Evolutionary conservation across 371 early-diverging fungal species (phyloP), one percentile per base, ranked within the genome.

Genomic region (Rhizopus stolonifer): DNA sequence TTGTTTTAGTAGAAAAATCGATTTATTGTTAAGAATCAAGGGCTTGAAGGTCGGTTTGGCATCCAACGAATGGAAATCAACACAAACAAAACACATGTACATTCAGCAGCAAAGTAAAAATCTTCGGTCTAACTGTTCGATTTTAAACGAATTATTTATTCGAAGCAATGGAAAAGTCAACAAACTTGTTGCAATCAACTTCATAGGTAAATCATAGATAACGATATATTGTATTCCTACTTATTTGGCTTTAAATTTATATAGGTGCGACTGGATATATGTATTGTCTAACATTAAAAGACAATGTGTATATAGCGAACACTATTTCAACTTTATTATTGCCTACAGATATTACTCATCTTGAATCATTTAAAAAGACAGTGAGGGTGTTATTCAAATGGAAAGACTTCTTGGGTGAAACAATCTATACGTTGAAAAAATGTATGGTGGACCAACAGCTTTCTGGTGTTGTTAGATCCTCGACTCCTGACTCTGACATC

Each of bases 391-490:
- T 38, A 9, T 38, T 38, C 15, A 38, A 38, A 38, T 38, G 39
- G 39, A 38, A 38, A 38, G 39, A 3, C 39, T 38, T 38, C 31
- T 29, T 29, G 23, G 2, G 43, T 43, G 43, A 43, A 43, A 21
- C 23, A 43, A 43, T 43, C 43, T 22, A 43, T 43, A 18, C 43
- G 43, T 43, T 43, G 19, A 22, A 43, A 43, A 21, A 6, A 43
- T 43, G 43, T 43, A 43, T 43, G 43, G 23, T 2, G 43, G 43
- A 43, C 43, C 43, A 43, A 43, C 43, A 43, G 43, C 43, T 43
- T 43, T 43, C 43, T 1, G 43, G 43, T 43, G 7, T 43, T 43
- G 23, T 43, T 43, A 43, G 23, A 43, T 21, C 43, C 43, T 43
- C 23, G 7, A 43, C 43, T 43, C 6, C 22, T 22, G 43, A 43